Conservation (phyloP, 2,329 filamentous ascomycete genomes). For the Zymoseptoria passerinii region DNA sequence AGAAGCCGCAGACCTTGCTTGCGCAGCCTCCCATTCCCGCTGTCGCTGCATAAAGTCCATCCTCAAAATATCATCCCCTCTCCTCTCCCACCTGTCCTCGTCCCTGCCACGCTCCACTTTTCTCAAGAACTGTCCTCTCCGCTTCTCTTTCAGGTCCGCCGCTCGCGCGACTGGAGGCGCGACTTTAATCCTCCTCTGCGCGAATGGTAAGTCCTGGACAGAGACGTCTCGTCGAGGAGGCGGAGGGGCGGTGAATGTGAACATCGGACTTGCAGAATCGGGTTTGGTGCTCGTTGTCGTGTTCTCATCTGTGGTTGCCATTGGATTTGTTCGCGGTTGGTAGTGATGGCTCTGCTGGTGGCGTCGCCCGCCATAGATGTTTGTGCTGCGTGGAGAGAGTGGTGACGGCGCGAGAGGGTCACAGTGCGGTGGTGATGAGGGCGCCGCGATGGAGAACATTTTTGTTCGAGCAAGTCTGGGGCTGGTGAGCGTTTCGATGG, state of each 20-base stretch:
- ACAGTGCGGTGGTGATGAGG: slow-evolving; percentile 16
- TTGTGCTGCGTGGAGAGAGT: slow-evolving; percentile 37
- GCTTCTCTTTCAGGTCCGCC: slow-evolving; percentile 46
- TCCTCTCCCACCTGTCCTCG: slow-evolving; percentile 37
- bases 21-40: slow-evolving; percentile 38
- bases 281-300: background rate
- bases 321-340: slow-evolving; percentile 9
- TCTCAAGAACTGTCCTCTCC: slow-evolving; percentile 61
- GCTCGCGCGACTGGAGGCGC: slow-evolving; percentile 42
- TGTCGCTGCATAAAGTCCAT: slow-evolving; percentile 39
- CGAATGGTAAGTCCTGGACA: slow-evolving; percentile 30
- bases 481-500: background rate
- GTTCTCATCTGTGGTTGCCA: background rate
- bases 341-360: slow-evolving; percentile 9
- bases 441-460: slow-evolving; percentile 12
- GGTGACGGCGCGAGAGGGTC: slow-evolving; percentile 34
- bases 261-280: background rate
- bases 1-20: slow-evolving; percentile 34
- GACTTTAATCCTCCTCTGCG: slow-evolving; percentile 49
- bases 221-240: background rate
- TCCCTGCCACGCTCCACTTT: slow-evolving; percentile 42
- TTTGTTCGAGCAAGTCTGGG: background rate
- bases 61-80: slow-evolving; percentile 43
- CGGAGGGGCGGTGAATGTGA: slow-evolving; percentile 6
- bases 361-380: slow-evolving; percentile 24